Base-by-base conservation (phyloP, 1,139 yeast species). In the Yamadazyma sp. region DNA sequence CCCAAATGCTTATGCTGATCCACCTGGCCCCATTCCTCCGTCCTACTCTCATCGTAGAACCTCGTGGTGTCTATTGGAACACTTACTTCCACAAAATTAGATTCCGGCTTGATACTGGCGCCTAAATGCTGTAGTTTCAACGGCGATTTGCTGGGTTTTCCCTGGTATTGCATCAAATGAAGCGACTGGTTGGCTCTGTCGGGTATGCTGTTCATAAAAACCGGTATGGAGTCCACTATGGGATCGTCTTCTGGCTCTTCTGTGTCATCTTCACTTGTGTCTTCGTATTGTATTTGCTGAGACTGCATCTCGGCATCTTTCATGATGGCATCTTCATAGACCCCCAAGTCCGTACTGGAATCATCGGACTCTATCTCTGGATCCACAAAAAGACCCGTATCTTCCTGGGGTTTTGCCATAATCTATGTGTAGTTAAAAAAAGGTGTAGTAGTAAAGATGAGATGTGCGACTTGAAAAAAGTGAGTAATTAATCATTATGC, bases 211-310 rank as follows among this genome's bases (percentile, higher is more conserved):
- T 59, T 59, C 38, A 68, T 48, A 16, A 55, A 76, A 9, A 92
- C 66, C 2, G 97, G 96, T 14, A 86, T 76, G 35, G 86, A 86
- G 35, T 78, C 74, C 2, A 89, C 71, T 8, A 92, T 74, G 2
- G 95, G 95, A 62, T 90, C 97, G 27, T 80, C 87, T 0, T 69
- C 75, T 14, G 14, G 28, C 15, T 12, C 14, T 12, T 25, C 28
- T 25, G 21, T 18, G 21, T 18, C 21, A 8, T 25, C 28, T 4
- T 25, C 28, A 5, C 15, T 12, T 6, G 14, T 12, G 15, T 25
- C 28, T 12, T 12, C 15, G 7, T 25, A 8, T 25, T 25, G 28
- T 17, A 33, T 37, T 27, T 37, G 32, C 3, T n/a, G n/a, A n/a
- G n/a, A n/a, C n/a, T n/a, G n/a, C n/a, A n/a, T n/a, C n/a, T n/a